Base-by-base conservation (phyloP, 805 yeast species). In the Wickerhamiella qilinensis region DNA sequence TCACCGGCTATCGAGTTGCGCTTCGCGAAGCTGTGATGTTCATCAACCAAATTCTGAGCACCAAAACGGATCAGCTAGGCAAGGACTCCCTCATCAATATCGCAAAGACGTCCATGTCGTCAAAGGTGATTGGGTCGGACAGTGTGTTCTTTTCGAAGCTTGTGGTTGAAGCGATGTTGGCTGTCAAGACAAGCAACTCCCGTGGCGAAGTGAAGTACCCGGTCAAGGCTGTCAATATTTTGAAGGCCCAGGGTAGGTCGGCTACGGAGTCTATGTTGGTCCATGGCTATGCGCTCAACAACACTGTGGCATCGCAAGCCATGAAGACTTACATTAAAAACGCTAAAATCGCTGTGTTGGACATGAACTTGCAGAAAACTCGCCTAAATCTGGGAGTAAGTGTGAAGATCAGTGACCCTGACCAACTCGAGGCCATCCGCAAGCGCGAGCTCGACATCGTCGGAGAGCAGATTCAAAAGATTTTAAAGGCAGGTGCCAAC, bases 301-400 rank as follows among this genome's bases (percentile, higher is more conserved):
- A 96, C 65, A 88, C 97, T 0, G 82, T 91, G 42, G 98, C 96
- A 1, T 81, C 94, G 12, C 96, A 88, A 62, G 96, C 96, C 15
- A 93, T 91, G 97, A 68, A 74, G 45, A 83, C 79, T 52, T 65
- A 69, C 37, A 64, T 85, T 35, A 59, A 43, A 46, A 59, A 69
- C 47, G 93, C 94, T 35, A 77, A 75, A 50, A 81, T 85, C 49
- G 96, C 96, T 2, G 75, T 84, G 48, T 67, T 85, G 53, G 96
- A 85, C 62, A 72, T 91, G 59, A 88, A 93, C 61, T 66, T 91
- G 55, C 98, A 93, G 58, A 88, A 86, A 59, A 91, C 94, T 2
- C 75, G 86, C 56, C 84, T 91, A 95, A 95, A 96, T 31, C 75
- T 91, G 75, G 99, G 99, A 39, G 97, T 91, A 38, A 93, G 85